Conservation (phyloP, 257 asterid genomes). For the Primulina eburnea region DNA sequence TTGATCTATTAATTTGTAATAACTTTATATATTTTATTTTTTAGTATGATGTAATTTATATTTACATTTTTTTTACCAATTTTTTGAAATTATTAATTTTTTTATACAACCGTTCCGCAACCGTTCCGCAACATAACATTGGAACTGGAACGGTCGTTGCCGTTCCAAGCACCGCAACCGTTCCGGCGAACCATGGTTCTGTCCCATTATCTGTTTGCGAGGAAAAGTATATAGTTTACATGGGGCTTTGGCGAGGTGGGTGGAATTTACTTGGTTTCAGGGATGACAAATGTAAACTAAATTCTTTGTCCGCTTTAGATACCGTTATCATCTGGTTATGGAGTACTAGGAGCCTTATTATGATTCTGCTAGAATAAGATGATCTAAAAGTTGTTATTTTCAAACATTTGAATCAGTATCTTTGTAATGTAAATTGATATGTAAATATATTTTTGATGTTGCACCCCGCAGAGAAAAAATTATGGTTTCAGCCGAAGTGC, state of each 20-base stretch:
- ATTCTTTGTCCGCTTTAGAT: neutral
- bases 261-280: neutral
- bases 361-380: constrained; percentile 7
- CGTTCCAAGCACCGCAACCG: too few relatives aligned
- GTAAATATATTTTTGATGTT: constrained; percentile 14
- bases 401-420: neutral
- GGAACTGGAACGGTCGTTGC: too few relatives aligned
- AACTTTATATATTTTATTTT: too few relatives aligned
- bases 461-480: constrained; percentile 64
- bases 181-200: too few relatives aligned
- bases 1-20: too few relatives aligned
- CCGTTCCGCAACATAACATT: too few relatives aligned
- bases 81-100: too few relatives aligned
- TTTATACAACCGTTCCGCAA: too few relatives aligned
- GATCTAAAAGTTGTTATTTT: constrained; percentile 16
- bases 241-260: neutral
- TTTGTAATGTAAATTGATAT: neutral
- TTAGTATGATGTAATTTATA: too few relatives aligned
- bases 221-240: neutral
- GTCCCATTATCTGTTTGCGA: neutral
- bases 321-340: constrained; percentile 1
- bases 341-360: constrained; percentile 5
- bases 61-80: too few relatives aligned
- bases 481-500: constrained; percentile 94
- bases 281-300: neutral